Conservation (phyloP, 768 basidiomycete species). For the Pleurotus djamor region DNA sequence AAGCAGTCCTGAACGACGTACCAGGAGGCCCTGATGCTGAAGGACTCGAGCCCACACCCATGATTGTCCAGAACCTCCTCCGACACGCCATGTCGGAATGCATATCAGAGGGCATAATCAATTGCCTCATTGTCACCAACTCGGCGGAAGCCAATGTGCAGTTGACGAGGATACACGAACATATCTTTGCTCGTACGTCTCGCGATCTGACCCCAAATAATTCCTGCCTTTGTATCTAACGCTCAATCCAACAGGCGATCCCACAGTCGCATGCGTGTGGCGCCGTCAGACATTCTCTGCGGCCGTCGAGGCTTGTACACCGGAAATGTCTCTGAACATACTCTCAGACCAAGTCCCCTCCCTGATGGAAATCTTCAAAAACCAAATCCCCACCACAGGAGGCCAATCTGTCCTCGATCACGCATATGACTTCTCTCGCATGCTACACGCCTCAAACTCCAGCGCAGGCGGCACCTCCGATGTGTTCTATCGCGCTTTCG, state of each 20-base stretch:
- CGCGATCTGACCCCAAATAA: background rate
- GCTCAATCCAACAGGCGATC: slow-evolving; percentile 54
- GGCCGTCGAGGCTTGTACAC: slow-evolving; percentile 74
- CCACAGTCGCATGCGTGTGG: slow-evolving; percentile 89
- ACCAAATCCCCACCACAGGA: slow-evolving; percentile 37
- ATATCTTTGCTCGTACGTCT: slow-evolving; percentile 72
- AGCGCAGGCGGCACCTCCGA: slow-evolving; percentile 44
- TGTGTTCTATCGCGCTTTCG: slow-evolving; percentile 84
- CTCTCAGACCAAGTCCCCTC: slow-evolving; percentile 71
- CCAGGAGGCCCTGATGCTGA: slow-evolving; percentile 46
- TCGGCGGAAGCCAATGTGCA: slow-evolving; percentile 83
- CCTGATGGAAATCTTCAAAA: slow-evolving; percentile 52
- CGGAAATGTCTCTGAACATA: slow-evolving; percentile 66
- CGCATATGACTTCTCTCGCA: slow-evolving; percentile 79
- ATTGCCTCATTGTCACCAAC: slow-evolving; percentile 85
- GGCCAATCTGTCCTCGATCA: slow-evolving; percentile 64
- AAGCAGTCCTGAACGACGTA: slow-evolving; percentile 60
- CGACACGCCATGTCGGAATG: slow-evolving; percentile 80
- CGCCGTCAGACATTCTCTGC: slow-evolving; percentile 88
- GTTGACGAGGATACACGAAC: slow-evolving; percentile 84
- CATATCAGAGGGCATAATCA: slow-evolving; percentile 77
- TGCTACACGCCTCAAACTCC: slow-evolving; percentile 74
- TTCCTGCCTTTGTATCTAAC: background rate
- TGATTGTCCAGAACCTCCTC: slow-evolving; percentile 77
- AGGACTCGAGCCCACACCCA: slow-evolving; percentile 46